Conservation (phyloP, 2,329 filamentous ascomycete species). For the Fusarium lateritium region DNA sequence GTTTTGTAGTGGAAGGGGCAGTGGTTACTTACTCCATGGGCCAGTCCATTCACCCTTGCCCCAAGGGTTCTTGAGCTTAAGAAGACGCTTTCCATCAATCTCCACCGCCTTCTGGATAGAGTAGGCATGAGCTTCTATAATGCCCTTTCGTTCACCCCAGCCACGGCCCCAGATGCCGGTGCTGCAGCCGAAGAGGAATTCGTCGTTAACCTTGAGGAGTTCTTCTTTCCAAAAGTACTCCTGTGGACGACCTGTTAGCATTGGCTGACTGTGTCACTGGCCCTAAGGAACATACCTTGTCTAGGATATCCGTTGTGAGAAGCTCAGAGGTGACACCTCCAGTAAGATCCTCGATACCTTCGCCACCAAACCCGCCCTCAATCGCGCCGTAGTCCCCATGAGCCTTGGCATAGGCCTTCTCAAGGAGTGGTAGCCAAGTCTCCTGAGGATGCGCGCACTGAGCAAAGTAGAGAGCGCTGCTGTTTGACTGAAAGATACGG, state of each 20-base stretch:
- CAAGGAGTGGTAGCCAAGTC: slow-evolving; percentile 84
- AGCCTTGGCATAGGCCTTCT: slow-evolving; percentile 86
- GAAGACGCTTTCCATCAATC: slow-evolving; percentile 70
- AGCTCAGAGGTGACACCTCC: slow-evolving; percentile 78
- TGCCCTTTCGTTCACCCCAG: slow-evolving; percentile 66
- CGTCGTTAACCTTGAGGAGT: slow-evolving; percentile 81
- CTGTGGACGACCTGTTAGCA: slow-evolving; percentile 15
- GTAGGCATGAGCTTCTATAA: slow-evolving; percentile 72
- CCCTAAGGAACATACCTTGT: slow-evolving; percentile 69
- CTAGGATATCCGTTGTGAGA: slow-evolving; percentile 76
- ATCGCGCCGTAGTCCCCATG: slow-evolving; percentile 85
- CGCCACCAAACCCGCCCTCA: slow-evolving; percentile 77
- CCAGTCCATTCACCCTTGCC: slow-evolving; percentile 86
- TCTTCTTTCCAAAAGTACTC: slow-evolving; percentile 82
- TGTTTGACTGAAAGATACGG: slow-evolving; percentile 80
- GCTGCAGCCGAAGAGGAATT: slow-evolving; percentile 78
- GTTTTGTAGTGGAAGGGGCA: fast-evolving
- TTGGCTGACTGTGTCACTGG: fast-evolving
- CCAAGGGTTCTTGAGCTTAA: slow-evolving; percentile 83
- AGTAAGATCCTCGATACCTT: slow-evolving; percentile 72
- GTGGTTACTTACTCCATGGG: slow-evolving; percentile 71
- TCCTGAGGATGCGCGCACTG: slow-evolving; percentile 82
- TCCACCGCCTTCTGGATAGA: slow-evolving; percentile 73
- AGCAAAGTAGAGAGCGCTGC: slow-evolving; percentile 81
- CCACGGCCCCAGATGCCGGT: slow-evolving; percentile 59